These are phyloP conservation scores for Striga hermonthica DNA, from an alignment of 305 asterid species.

Conservation along the genomic window DNA sequence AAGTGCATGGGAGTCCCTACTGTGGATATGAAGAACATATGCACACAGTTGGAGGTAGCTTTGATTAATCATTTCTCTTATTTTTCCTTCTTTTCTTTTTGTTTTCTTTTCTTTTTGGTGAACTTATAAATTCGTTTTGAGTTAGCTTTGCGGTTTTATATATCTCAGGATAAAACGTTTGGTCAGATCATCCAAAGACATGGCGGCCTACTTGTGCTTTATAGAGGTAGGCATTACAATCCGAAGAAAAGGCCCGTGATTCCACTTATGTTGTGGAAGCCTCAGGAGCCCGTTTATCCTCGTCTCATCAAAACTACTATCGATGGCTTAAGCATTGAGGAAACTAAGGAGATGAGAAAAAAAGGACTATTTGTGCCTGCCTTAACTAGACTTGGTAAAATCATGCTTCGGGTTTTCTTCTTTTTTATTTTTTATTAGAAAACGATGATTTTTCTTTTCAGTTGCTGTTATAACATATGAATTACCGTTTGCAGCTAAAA, in stretches of 20 bases:
- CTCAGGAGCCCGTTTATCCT: constrained; percentile 93
- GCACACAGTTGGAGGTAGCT: constrained; percentile 83
- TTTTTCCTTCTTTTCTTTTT: neutral
- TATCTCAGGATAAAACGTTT: constrained; percentile 74
- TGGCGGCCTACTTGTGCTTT: constrained; percentile 74
- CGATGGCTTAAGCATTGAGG: constrained; percentile 73
- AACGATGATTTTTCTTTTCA: too few relatives aligned
- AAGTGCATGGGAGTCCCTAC: constrained; percentile 99
- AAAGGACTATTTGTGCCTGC: constrained; percentile 59
- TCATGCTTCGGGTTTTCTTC: constrained; percentile 7
- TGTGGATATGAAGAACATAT: constrained; percentile 85
- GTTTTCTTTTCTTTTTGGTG: neutral
- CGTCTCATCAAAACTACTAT: constrained; percentile 70
- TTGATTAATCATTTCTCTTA: too few relatives aligned
- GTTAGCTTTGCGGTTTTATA: neutral
- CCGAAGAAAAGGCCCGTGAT: constrained; percentile 61
- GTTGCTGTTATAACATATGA: constrained; percentile 4
- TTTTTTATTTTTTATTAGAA: too few relatives aligned
- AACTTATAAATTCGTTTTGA: neutral
- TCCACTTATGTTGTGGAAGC: constrained; percentile 96
- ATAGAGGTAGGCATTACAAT: constrained; percentile 78
- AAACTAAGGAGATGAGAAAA: constrained; percentile 72
- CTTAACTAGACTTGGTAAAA: constrained; percentile 69
- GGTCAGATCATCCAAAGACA: constrained; percentile 79
- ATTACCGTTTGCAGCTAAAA: constrained; percentile 55